Evolutionary conservation across 768 basidiomycete species (phyloP).

Genomic region (Leccinum truebloodii): DNA sequence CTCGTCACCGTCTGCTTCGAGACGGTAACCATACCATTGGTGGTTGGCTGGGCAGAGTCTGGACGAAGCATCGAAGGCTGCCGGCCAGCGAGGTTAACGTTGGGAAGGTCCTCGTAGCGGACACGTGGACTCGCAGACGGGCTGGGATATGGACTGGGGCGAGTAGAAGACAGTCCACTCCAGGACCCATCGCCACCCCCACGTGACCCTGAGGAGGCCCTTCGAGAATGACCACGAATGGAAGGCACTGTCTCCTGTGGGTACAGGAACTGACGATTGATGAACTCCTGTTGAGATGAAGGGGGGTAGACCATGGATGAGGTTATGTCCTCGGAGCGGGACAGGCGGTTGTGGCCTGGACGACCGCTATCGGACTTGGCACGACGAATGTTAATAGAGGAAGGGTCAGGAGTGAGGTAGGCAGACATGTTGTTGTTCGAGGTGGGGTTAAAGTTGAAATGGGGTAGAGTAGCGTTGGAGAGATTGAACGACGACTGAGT

Average conservation of each 20-base stretch:
- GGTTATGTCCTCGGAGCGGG: slow-evolving; percentile 64
- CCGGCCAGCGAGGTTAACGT: slow-evolving; percentile 27
- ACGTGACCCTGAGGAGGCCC: slow-evolving; percentile 43
- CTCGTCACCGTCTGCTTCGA: slow-evolving; percentile 89
- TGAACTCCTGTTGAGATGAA: slow-evolving; percentile 44
- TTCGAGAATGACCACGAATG: slow-evolving; percentile 44
- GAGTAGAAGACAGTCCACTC: slow-evolving; percentile 38
- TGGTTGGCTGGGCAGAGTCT: slow-evolving; percentile 11
- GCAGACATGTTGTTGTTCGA: slow-evolving; percentile 38
- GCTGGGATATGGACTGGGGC: slow-evolving; percentile 66
- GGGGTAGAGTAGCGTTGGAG: slow-evolving; percentile 25
- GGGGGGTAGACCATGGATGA: slow-evolving; percentile 34
- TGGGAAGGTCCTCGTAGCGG: slow-evolving; percentile 51
- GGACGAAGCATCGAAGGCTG: slow-evolving; percentile 27
- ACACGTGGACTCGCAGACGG: slow-evolving; percentile 66
- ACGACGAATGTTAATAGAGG: slow-evolving; percentile 45
- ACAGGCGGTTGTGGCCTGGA: slow-evolving; percentile 49
- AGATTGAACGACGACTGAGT: slow-evolving; percentile 33
- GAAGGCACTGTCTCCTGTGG: slow-evolving; percentile 39
- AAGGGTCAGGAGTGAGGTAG: slow-evolving; percentile 39
- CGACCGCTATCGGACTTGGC: slow-evolving; percentile 48
- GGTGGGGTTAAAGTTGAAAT: slow-evolving; percentile 38
- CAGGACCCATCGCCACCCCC: slow-evolving; percentile 32
- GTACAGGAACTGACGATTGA: slow-evolving; percentile 45
- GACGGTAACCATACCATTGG: slow-evolving; percentile 26